phyloP scores from a whole-genome alignment of 1,139 yeast genomes.

The Geotrichum phurueaensis region DNA sequence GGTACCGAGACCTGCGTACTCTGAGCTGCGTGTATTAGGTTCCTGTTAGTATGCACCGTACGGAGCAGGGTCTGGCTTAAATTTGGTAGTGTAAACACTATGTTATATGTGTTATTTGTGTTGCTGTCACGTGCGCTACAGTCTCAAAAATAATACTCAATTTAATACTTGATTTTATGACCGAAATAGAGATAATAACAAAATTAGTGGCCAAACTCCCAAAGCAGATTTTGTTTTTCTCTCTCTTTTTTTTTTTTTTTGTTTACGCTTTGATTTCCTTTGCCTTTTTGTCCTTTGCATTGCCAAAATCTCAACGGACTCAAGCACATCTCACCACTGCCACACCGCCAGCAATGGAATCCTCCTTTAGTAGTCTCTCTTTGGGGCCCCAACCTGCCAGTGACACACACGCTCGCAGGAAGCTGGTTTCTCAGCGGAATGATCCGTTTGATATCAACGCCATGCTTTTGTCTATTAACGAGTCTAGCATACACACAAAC shows the following conservation, averaged over 20 bases:
- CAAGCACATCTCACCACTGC: not conserved
- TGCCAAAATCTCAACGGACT: not conserved
- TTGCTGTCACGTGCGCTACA: not conserved
- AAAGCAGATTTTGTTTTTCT: not conserved
- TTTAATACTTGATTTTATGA: not conserved
- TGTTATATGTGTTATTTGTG: not conserved
- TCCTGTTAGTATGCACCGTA: not conserved
- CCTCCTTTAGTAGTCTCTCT: not conserved
- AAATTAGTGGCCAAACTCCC: not conserved
- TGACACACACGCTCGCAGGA: not conserved
- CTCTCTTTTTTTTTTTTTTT: not conserved
- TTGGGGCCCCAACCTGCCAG: not conserved
- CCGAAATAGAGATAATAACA: not conserved
- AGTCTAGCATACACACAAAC: not conserved
- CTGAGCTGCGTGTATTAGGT: not conserved
- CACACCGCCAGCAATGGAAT: not conserved
- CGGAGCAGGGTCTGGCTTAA: not conserved
- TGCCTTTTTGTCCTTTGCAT: not conserved
- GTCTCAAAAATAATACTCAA: not conserved
- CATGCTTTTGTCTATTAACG: constrained; percentile 6
- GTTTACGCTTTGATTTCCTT: not conserved
- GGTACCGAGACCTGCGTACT: not conserved
- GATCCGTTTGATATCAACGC: constrained; percentile 14
- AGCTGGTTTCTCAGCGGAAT: not conserved
- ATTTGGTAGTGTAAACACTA: not conserved